phyloP scores from a whole-genome alignment of 2,329 filamentous ascomycete species.

The Moelleriella libera region DNA sequence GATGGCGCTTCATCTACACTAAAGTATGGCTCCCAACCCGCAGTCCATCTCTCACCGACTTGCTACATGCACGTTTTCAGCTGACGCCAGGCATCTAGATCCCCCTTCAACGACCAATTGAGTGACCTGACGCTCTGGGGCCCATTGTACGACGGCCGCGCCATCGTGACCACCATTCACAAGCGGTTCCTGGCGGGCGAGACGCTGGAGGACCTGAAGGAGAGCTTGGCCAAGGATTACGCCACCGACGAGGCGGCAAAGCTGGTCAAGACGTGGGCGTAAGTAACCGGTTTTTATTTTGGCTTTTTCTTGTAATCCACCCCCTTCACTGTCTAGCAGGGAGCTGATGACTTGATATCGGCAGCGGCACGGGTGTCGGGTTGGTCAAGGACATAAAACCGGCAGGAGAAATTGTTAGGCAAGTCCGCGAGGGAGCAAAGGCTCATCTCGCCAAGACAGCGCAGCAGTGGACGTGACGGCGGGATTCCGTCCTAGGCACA shows the following conservation, averaged over 20 bases:
- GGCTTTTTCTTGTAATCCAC: conserved; percentile 2
- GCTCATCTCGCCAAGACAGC: conserved; percentile 16
- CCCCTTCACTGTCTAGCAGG: too few species aligned
- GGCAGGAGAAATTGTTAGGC: conserved; percentile 27
- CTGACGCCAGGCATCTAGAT: conserved; percentile 9
- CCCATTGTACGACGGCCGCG: conserved; percentile 27
- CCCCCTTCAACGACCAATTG: conserved; percentile 27
- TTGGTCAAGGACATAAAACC: conserved; percentile 25
- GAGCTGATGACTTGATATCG: background rate
- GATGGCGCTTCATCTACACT: conserved; percentile 31
- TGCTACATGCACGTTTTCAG: background rate
- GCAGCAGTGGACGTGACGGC: conserved; percentile 2
- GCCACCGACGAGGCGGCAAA: conserved; percentile 16
- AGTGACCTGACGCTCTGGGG: conserved; percentile 24
- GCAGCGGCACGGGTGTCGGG: conserved; percentile 28
- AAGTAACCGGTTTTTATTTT: conserved; percentile 7
- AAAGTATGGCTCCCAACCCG: conserved; percentile 19
- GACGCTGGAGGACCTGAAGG: conserved; percentile 26
- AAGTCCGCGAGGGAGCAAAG: conserved; percentile 23
- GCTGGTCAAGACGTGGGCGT: conserved; percentile 23
- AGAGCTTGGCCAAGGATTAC: conserved; percentile 22
- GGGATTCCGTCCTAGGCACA: too few species aligned
- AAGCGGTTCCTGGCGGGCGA: conserved; percentile 23
- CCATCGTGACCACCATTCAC: conserved; percentile 24
- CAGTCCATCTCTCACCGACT: background rate